Evolutionary conservation across 2,329 filamentous ascomycete genomes (phyloP).

Genomic region (Tothia fuscella): DNA sequence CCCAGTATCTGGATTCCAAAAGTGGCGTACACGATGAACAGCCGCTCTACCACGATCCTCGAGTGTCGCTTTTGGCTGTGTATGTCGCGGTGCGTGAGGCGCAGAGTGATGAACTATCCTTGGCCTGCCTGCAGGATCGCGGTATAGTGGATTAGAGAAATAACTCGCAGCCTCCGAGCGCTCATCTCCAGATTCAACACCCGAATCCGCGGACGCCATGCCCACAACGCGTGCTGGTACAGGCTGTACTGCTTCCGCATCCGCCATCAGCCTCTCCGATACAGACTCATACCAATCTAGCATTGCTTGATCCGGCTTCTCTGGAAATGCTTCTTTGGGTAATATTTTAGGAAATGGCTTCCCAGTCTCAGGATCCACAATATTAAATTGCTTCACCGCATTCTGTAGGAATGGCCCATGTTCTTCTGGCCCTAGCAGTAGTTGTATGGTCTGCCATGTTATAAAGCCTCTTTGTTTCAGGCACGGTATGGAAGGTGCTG

Average conservation of each 20-base stretch:
- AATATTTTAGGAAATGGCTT: conserved; percentile 45
- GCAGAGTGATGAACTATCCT: conserved; percentile 29
- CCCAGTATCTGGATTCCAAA: conserved; percentile 4
- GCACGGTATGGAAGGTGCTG: conserved; percentile 66
- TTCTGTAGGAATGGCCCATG: conserved; percentile 75
- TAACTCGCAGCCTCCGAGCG: conserved; percentile 33
- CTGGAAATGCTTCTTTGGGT: conserved; percentile 59
- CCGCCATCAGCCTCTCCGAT: conserved; percentile 54
- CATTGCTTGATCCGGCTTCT: conserved; percentile 64
- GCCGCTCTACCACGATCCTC: conserved; percentile 24
- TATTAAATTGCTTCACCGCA: conserved; percentile 64
- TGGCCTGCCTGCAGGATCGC: conserved; percentile 32
- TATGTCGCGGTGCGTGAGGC: conserved; percentile 15
- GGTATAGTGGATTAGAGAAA: conserved; percentile 38
- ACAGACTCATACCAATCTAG: conserved; percentile 76
- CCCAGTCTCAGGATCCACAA: conserved; percentile 59
- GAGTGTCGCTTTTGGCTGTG: conserved; percentile 16
- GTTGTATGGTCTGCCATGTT: conserved; percentile 85
- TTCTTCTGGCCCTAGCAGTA: conserved; percentile 75
- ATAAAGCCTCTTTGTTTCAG: conserved; percentile 77
- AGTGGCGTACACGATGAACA: conserved; percentile 12
- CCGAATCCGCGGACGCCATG: conserved; percentile 14
- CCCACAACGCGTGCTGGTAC: not conserved
- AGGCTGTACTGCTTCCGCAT: conserved; percentile 33
- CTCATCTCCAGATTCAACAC: conserved; percentile 29